Percentiles rank a stretch among this genome's conserved stretches.
Evolutionary conservation across 169 alveolate genomes (phyloP).

Genomic region (Plasmodium vinckei): DNA sequence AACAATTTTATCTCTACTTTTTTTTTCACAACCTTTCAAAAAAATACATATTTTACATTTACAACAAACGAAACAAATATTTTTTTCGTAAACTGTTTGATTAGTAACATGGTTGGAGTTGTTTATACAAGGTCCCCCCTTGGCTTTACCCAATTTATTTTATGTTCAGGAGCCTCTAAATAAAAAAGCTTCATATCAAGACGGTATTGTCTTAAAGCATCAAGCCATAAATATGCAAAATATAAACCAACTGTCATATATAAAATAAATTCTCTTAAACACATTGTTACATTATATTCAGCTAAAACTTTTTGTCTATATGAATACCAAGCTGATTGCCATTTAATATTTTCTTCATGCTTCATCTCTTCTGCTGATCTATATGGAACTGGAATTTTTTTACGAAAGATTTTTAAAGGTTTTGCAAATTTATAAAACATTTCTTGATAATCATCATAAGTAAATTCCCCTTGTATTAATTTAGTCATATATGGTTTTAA

Average conservation of each 20-base stretch:
- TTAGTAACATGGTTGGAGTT: no score
- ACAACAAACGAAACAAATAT: no score
- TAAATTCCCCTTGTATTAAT: conserved; percentile 87
- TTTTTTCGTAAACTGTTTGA: no score
- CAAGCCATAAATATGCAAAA: conserved; percentile 85
- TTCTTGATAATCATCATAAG: conserved; percentile 92
- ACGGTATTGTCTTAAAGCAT: conserved; percentile 83
- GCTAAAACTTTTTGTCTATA: conserved; percentile 89
- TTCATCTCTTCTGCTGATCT: conserved; percentile 88
- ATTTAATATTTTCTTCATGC: conserved; percentile 82
- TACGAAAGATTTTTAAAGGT: conserved; percentile 90
- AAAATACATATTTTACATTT: no score
- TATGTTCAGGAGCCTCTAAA: conserved; percentile 93
- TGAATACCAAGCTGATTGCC: conserved; percentile 92
- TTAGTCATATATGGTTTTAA: conserved; percentile 90
- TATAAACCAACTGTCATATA: conserved; percentile 86
- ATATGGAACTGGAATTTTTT: conserved; percentile 90
- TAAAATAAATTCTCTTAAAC: conserved; percentile 84
- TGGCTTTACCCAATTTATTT: conserved; percentile 91
- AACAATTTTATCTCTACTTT: no score
- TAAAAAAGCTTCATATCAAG: conserved; percentile 91
- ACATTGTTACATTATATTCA: conserved; percentile 85
- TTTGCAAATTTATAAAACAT: conserved; percentile 92
- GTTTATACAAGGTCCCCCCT: conserved; percentile 88
- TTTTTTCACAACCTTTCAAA: no score